phyloP scores from a whole-genome alignment of 768 basidiomycete genomes.

The Lactarius tabidus region DNA sequence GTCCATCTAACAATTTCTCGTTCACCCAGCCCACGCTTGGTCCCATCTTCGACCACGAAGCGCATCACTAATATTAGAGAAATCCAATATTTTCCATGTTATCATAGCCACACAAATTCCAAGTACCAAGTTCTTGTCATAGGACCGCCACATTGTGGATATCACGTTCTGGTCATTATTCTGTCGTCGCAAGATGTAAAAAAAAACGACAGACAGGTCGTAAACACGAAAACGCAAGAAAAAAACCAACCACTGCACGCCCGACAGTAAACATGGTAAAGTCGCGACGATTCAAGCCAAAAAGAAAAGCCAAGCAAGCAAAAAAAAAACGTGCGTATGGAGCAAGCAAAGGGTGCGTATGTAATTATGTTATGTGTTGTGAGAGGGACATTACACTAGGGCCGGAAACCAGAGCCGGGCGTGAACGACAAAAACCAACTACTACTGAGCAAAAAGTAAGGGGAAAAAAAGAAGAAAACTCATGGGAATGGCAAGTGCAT shows the following conservation, averaged over 20 bases:
- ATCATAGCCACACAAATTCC: not conserved
- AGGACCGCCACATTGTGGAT: not conserved
- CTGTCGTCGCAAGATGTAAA: not conserved
- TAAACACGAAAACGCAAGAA: not conserved
- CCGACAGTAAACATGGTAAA: not conserved
- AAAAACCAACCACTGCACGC: not conserved
- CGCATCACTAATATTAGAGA: conserved; percentile 11
- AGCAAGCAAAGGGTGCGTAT: conserved; percentile 2
- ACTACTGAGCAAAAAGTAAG: not conserved
- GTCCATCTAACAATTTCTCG: not conserved
- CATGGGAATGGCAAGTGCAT: conserved; percentile 8
- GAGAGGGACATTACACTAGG: not conserved
- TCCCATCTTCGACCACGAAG: conserved; percentile 26
- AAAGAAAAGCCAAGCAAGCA: not conserved
- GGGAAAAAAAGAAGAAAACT: not conserved
- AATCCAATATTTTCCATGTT: not conserved
- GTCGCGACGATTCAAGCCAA: conserved; percentile 14
- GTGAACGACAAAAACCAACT: not conserved
- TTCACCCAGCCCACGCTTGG: conserved; percentile 19
- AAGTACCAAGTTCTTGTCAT: not conserved
- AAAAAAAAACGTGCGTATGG: conserved; percentile 7
- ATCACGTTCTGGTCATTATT: not conserved
- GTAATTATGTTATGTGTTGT: conserved; percentile 9
- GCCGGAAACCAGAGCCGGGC: conserved; percentile 4
- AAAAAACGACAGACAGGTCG: not conserved